These are phyloP conservation scores for Thoreauomyces humboldtii DNA, from an alignment of 192 early-diverging fungal species.

Conservation along the genomic window DNA sequence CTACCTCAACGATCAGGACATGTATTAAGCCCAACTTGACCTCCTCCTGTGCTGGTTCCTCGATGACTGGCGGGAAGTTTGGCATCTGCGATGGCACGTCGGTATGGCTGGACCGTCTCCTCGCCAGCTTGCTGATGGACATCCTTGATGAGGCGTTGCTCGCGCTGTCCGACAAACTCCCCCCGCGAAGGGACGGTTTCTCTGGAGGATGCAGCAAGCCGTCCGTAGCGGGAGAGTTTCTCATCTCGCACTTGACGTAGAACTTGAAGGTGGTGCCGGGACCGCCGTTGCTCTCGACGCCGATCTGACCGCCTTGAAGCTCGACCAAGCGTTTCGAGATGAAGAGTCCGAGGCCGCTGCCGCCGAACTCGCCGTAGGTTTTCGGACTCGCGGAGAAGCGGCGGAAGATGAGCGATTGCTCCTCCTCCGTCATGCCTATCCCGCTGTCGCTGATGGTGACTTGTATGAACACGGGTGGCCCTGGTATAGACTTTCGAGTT, in stretches of 20 bases:
- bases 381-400: constrained; percentile 36
- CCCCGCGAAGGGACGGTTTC: background rate
- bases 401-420: constrained; percentile 25
- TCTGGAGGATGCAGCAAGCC: background rate
- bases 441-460: constrained; percentile 35
- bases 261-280: constrained; percentile 37
- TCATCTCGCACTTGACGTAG: constrained; percentile 17
- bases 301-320: constrained; percentile 38
- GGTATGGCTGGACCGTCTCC: background rate
- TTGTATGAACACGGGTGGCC: constrained; percentile 11
- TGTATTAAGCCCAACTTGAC: too few species aligned
- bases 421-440: constrained; percentile 34
- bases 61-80: too few species aligned
- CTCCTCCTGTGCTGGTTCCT: background rate
- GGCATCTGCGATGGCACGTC: background rate
- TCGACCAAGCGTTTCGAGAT: constrained; percentile 46
- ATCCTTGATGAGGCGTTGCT: background rate
- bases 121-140: background rate
- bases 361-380: constrained; percentile 47
- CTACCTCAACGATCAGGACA: constrained; percentile 7
- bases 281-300: constrained; percentile 36
- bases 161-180: background rate
- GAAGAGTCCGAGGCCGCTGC: constrained; percentile 44
- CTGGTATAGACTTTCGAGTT: background rate
- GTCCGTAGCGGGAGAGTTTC: constrained; percentile 16